Conservation (phyloP, 129 eudicot species). For the Centaurea solstitialis region DNA sequence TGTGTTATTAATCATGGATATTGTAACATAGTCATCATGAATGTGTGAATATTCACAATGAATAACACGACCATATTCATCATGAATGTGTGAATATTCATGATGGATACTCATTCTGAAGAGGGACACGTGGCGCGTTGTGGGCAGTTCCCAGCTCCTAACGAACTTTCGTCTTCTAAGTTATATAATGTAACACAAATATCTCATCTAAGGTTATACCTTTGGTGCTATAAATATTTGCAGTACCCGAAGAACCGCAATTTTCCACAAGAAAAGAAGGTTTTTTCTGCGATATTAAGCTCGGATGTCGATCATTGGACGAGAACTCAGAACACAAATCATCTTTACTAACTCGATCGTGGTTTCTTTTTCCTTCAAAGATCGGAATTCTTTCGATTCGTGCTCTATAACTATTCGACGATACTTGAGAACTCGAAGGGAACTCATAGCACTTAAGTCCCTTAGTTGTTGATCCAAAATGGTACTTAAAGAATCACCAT, state of each 20-base stretch:
- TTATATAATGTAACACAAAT: neutral
- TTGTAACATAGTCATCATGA: neutral
- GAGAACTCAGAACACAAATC: slow-evolving; percentile 20
- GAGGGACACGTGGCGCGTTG: neutral
- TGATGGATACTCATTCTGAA: neutral
- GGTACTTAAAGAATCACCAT: slow-evolving; percentile 59
- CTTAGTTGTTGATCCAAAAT: slow-evolving; percentile 65
- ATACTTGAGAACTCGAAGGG: slow-evolving; percentile 39
- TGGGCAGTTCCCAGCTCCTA: neutral
- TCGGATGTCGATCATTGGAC: slow-evolving; percentile 43
- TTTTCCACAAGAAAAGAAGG: slow-evolving; percentile 54
- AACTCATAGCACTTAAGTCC: slow-evolving; percentile 47
- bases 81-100: neutral
- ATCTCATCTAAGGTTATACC: slow-evolving; percentile 23
- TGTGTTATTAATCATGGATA: neutral
- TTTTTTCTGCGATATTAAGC: slow-evolving; percentile 58
- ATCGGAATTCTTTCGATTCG: slow-evolving; percentile 16
- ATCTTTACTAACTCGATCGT: slow-evolving; percentile 22
- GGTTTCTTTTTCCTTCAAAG: slow-evolving; percentile 27
- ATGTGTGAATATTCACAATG: neutral
- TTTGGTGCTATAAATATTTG: slow-evolving; percentile 32
- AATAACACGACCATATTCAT: too few species aligned
- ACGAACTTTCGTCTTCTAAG: neutral
- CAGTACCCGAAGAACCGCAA: slow-evolving; percentile 49
- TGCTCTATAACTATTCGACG: neutral